Percentiles rank a stretch among this genome's conserved stretches.
Conservation (phyloP, 192 early-diverging fungal species). For the Phycomyces nitens region DNA sequence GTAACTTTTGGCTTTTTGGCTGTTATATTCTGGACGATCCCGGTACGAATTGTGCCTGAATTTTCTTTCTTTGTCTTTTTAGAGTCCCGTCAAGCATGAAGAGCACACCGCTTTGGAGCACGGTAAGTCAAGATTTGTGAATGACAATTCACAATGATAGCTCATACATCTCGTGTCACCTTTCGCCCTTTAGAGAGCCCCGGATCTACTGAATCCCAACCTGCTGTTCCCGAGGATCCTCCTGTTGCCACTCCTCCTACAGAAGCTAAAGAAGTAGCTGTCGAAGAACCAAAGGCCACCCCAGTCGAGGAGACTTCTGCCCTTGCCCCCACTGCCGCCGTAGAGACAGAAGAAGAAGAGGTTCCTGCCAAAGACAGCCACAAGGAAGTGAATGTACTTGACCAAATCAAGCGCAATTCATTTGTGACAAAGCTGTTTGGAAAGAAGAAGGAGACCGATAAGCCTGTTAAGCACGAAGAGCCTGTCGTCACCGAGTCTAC, state of each 20-base stretch:
- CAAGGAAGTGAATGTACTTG: constrained; percentile 16
- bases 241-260: not conserved
- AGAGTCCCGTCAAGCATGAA: not conserved
- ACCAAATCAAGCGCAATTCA: constrained; percentile 24
- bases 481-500: not conserved
- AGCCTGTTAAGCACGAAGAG: constrained; percentile 1
- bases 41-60: not conserved
- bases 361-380: not conserved
- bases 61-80: not conserved
- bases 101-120: not conserved
- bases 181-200: not conserved
- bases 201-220: not conserved
- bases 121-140: not conserved
- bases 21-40: not conserved
- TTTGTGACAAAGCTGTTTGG: constrained; percentile 20
- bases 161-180: not conserved
- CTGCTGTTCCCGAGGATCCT: not conserved
- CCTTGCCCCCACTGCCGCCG: not conserved
- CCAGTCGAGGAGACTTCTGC: not conserved
- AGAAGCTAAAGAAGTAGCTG: constrained; percentile 11
- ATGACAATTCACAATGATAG: not conserved
- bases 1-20: not conserved
- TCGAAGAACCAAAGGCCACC: not conserved
- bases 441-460: constrained; percentile 12
- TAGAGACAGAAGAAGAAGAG: constrained; percentile 6